Base-by-base conservation (phyloP, 495 filamentous ascomycete species). In the Trichoderma virens region DNA sequence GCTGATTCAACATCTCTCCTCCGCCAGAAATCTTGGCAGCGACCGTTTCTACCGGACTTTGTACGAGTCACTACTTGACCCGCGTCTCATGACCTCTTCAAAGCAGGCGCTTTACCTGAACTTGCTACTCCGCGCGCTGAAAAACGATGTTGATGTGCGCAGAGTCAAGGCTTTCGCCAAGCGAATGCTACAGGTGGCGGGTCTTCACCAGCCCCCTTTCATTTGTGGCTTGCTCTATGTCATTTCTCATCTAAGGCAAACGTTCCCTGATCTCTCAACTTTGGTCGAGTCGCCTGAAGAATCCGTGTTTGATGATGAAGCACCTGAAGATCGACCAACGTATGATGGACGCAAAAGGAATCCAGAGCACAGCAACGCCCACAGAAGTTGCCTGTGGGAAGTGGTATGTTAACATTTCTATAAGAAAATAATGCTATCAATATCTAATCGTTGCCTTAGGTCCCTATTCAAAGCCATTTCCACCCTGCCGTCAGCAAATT, bases 71-170 rank as follows among this genome's bases (percentile, higher is more conserved):
- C 82, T 98, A 8, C 79, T 98, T 11, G 94, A 98, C 68, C 90
- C 91, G 6, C 86, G 94, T 18, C 85, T 98, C 2, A 77, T 91
- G 45, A 90, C 83, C 2, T 95, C 93, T 13, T 98, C 95, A 16
- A 98, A 98, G 74, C 95, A 98, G 71, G 86, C 92, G 1, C 78
- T 98, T 63, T 98, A 97, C 69, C 83, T 98, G 56, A 98, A 98
- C 70, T 81, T 98, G 0, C 75, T 98, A 0, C 97, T 89, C 80
- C 87, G 89, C 65, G 82, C 92, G 9, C 77, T 98, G 63, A 97
- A 93, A 78, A 84, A 87, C 8, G 94, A 98, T 67, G 79, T 91
- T 3, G 92, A 91, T 71, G 82, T 92, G 61, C 90, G 91, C 67
- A 87, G 94, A 2, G 88, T 97, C 61, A 95, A 97, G 74, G 93